Evolutionary conservation across 441 rosid species (phyloP).

Genomic region (Euphorbia schlechtendalii): DNA sequence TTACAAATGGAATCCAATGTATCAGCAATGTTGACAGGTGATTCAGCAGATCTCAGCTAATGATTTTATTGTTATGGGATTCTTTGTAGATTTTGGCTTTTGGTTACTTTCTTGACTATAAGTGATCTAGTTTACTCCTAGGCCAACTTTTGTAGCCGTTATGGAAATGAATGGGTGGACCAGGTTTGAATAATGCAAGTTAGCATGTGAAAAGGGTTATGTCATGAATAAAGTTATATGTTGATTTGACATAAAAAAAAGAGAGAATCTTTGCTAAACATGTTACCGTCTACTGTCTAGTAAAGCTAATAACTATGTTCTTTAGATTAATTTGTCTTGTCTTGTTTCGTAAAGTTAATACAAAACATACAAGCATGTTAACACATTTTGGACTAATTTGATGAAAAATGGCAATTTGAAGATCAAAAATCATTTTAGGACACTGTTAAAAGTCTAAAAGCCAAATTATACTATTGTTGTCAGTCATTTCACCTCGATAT

Average conservation of each 20-base stretch:
- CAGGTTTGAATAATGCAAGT: background rate
- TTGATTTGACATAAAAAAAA: background rate
- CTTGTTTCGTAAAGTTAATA: too few relatives aligned
- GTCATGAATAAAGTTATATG: background rate
- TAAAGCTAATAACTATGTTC: too few relatives aligned
- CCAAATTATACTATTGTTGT: too few relatives aligned
- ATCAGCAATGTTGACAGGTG: background rate
- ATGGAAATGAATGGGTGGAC: constrained; percentile 6
- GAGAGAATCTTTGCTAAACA: background rate
- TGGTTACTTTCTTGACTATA: constrained; percentile 18
- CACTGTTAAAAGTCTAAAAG: background rate
- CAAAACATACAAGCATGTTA: too few relatives aligned
- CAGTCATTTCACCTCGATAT: too few relatives aligned
- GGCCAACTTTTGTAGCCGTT: constrained; percentile 7
- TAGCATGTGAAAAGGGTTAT: background rate
- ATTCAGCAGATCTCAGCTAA: background rate
- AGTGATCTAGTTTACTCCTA: background rate
- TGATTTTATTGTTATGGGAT: background rate
- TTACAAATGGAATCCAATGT: constrained; percentile 18
- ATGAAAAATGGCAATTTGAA: background rate
- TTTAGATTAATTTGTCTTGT: background rate
- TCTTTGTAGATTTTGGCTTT: background rate
- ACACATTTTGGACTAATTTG: background rate
- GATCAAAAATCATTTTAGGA: background rate
- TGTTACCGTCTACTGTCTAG: too few relatives aligned